Percentiles rank a stretch among this genome's conserved stretches.
These are phyloP conservation scores for Rutstroemia sp. DNA, from an alignment of 2,329 filamentous ascomycete genomes.

Conservation along the genomic window DNA sequence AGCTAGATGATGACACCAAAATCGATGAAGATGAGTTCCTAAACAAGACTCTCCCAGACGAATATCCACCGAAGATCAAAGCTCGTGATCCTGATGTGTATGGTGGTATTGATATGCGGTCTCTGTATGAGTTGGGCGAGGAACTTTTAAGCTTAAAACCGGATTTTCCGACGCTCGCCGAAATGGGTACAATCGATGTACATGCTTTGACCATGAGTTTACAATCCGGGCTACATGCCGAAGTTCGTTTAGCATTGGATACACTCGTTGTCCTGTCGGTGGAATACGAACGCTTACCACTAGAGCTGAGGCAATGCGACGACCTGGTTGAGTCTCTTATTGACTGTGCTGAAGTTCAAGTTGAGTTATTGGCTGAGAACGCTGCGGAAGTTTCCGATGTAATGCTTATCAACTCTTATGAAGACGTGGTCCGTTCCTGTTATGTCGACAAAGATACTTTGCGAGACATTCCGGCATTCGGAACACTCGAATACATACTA, in stretches of 20 bases:
- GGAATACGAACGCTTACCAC: constrained; percentile 51
- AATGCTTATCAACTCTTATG: constrained; percentile 75
- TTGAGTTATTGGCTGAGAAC: constrained; percentile 77
- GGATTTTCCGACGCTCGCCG: constrained; percentile 63
- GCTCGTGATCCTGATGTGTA: constrained; percentile 49
- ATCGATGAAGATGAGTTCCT: not conserved
- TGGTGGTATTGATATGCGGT: constrained; percentile 66
- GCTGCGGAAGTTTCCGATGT: constrained; percentile 81
- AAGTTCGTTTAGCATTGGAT: constrained; percentile 86
- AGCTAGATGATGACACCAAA: constrained; percentile 17
- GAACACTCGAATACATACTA: constrained; percentile 70
- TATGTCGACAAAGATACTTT: constrained; percentile 65
- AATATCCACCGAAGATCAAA: constrained; percentile 49
- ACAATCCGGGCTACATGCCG: constrained; percentile 80
- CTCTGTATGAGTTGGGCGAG: constrained; percentile 48
- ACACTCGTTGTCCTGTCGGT: constrained; percentile 62
- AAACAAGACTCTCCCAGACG: constrained; percentile 18
- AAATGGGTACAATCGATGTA: constrained; percentile 84
- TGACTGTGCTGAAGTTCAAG: constrained; percentile 84
- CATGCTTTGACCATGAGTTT: constrained; percentile 83
- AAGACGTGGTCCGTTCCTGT: constrained; percentile 77
- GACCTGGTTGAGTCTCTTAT: constrained; percentile 82
- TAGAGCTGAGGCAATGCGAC: constrained; percentile 67
- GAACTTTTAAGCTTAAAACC: constrained; percentile 65
- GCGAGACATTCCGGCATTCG: constrained; percentile 66